Evolutionary conservation across 2,329 filamentous ascomycete species (phyloP).

Genomic region (Trichoderma cornu-damae): DNA sequence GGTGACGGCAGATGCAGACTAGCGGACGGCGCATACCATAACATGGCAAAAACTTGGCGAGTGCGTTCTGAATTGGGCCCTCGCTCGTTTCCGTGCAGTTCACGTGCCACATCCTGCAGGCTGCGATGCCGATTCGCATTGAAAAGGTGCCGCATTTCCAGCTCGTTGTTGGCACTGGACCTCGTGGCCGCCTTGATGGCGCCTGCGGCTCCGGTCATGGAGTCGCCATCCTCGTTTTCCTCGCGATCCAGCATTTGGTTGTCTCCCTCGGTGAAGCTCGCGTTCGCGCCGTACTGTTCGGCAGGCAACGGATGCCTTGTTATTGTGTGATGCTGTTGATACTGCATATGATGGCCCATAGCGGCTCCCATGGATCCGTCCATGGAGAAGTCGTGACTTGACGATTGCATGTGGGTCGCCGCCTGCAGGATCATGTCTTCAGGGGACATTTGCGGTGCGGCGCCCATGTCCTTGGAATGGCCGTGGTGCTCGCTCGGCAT

Average conservation of each 20-base stretch:
- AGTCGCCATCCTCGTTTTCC: slow-evolving; percentile 53
- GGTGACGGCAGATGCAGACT: background rate
- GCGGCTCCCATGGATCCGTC: slow-evolving; percentile 42
- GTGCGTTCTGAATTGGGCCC: slow-evolving; percentile 78
- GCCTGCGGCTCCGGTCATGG: slow-evolving; percentile 40
- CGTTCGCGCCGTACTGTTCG: slow-evolving; percentile 48
- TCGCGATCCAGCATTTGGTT: slow-evolving; percentile 58
- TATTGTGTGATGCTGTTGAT: slow-evolving; percentile 39
- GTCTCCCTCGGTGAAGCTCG: slow-evolving; percentile 54
- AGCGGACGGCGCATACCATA: slow-evolving; percentile 58
- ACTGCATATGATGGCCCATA: slow-evolving; percentile 40
- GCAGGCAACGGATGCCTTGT: slow-evolving; percentile 48
- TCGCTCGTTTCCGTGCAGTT: slow-evolving; percentile 73
- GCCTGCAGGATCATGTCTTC: slow-evolving; percentile 58
- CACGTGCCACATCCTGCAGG: slow-evolving; percentile 66
- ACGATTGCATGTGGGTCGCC: slow-evolving; percentile 50
- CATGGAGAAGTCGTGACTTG: slow-evolving; percentile 47
- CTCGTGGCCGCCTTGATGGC: slow-evolving; percentile 55
- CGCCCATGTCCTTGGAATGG: slow-evolving; percentile 41
- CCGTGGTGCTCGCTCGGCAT: slow-evolving; percentile 41
- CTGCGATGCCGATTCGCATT: slow-evolving; percentile 61
- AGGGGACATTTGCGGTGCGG: slow-evolving; percentile 45
- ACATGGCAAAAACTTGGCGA: slow-evolving; percentile 82
- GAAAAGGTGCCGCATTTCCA: slow-evolving; percentile 73
- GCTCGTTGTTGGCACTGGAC: slow-evolving; percentile 72